A percentile compares a stretch with the other conserved stretches of the same genome.
Conservation (phyloP, 345 rosid species). For the Hypericum perforatum region DNA sequence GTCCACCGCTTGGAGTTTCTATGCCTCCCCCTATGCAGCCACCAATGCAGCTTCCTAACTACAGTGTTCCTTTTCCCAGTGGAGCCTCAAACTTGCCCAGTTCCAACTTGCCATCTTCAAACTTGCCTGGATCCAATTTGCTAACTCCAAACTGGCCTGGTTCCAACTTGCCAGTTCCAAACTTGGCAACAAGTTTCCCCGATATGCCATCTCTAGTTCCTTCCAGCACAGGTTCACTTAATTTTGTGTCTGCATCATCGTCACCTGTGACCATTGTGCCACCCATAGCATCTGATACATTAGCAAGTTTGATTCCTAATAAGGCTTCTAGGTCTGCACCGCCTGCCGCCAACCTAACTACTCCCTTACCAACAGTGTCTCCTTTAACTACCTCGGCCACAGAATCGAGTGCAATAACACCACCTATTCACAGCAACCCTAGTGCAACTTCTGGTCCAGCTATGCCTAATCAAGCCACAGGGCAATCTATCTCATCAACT, state of each 20-base stretch:
- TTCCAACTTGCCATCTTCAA: constrained; percentile 17
- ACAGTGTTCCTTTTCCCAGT: constrained; percentile 6
- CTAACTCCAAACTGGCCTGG: constrained; percentile 16
- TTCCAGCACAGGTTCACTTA: not conserved
- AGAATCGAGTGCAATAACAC: constrained; percentile 12
- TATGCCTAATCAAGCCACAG: constrained; percentile 18
- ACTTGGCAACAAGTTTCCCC: constrained; percentile 7
- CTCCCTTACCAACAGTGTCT: constrained; percentile 14
- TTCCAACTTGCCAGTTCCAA: constrained; percentile 17
- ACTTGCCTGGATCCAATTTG: constrained; percentile 19
- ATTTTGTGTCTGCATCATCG: not conserved
- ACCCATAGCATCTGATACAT: not conserved
- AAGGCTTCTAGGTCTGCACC: constrained; percentile 14
- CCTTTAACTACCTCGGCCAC: constrained; percentile 12
- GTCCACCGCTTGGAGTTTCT: constrained; percentile 24
- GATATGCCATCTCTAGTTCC: not conserved
- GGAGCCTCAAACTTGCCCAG: constrained; percentile 16
- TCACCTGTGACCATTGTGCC: not conserved
- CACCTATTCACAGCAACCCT: constrained; percentile 13
- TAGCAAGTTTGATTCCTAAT: constrained; percentile 12
- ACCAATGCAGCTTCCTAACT: constrained; percentile 22
- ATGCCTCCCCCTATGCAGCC: constrained; percentile 28
- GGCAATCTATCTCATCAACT: constrained; percentile 14
- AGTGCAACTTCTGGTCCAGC: constrained; percentile 12
- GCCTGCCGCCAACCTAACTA: constrained; percentile 15